A percentile compares a stretch with the other conserved stretches of the same genome.
phyloP scores from a whole-genome alignment of 2,329 filamentous ascomycete species.

The Phaeosphaeriaceae sp. region DNA sequence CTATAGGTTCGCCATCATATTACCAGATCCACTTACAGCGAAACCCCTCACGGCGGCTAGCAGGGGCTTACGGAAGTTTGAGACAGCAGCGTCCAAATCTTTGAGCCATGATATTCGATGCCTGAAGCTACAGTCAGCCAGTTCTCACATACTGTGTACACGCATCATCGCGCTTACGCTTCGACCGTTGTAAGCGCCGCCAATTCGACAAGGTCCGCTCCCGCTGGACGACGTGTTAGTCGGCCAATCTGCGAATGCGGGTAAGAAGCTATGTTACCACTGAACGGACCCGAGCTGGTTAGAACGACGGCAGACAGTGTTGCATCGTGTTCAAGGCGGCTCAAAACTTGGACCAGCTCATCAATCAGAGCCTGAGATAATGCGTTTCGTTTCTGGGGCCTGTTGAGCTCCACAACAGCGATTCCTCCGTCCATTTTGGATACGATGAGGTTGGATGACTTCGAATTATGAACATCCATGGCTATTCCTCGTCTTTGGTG shows the following conservation, averaged over 20 bases:
- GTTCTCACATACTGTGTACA: neutral
- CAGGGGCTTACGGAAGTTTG: slow-evolving; percentile 84
- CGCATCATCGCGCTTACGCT: slow-evolving; percentile 52
- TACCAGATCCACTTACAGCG: slow-evolving; percentile 54
- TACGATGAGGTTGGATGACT: slow-evolving; percentile 14
- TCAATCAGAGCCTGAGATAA: slow-evolving; percentile 61
- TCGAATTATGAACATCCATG: slow-evolving; percentile 8
- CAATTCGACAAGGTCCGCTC: slow-evolving; percentile 98
- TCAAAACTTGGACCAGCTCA: slow-evolving; percentile 37
- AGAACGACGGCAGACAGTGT: slow-evolving; percentile 59
- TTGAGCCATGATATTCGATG: slow-evolving; percentile 91
- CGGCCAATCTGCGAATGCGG: neutral
- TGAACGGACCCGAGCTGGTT: slow-evolving; percentile 78
- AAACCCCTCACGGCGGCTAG: slow-evolving; percentile 93
- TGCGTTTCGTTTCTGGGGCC: slow-evolving; percentile 66
- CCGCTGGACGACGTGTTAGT: slow-evolving; percentile 60
- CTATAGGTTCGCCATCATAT: neutral
- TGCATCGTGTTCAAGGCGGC: slow-evolving; percentile 22
- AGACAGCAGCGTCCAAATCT: slow-evolving; percentile 83
- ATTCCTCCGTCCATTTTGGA: slow-evolving; percentile 45
- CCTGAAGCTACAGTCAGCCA: neutral
- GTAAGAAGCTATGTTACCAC: slow-evolving; percentile 58
- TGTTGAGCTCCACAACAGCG: slow-evolving; percentile 60
- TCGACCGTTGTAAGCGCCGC: slow-evolving; percentile 82
- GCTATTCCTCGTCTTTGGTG: neutral